Conservation (phyloP, 2,329 filamentous ascomycete genomes). For the Stemphylium lycopersici region DNA sequence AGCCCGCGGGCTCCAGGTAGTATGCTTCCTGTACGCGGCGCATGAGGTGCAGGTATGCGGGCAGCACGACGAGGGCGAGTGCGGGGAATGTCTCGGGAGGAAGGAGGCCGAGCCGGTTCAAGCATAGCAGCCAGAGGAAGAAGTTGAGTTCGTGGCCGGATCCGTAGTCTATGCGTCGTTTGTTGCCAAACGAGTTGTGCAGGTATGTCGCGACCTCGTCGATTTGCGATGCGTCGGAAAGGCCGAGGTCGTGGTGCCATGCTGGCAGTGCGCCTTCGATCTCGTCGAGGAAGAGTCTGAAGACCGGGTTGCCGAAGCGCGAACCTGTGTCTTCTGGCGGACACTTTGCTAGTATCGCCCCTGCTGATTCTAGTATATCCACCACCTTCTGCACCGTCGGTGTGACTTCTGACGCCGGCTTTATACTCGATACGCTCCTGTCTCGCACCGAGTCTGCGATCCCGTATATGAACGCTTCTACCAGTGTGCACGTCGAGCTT, state of each 20-base stretch:
- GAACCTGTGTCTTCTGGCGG: conserved; percentile 89
- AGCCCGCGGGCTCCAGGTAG: conserved; percentile 81
- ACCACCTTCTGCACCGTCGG: conserved; percentile 68
- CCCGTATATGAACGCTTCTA: conserved; percentile 84
- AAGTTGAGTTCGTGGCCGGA: conserved; percentile 98
- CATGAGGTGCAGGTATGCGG: conserved; percentile 84
- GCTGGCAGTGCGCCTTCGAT: conserved; percentile 53
- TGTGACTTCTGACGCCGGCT: conserved; percentile 63
- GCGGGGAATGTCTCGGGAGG: conserved; percentile 70
- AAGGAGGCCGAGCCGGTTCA: conserved; percentile 78
- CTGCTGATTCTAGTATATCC: conserved; percentile 71
- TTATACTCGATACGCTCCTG: conserved; percentile 66
- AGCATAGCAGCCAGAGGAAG: conserved; percentile 92
- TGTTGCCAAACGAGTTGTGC: conserved; percentile 82
- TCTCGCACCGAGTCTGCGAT: conserved; percentile 82
- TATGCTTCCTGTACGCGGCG: conserved; percentile 87
- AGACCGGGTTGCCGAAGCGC: conserved; percentile 92
- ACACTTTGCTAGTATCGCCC: conserved; percentile 68
- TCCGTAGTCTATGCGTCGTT: conserved; percentile 84
- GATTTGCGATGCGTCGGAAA: conserved; percentile 61
- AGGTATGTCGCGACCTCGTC: conserved; percentile 82
- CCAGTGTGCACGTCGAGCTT: conserved; percentile 75
- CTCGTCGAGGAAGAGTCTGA: conserved; percentile 79
- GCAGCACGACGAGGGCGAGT: conserved; percentile 78
- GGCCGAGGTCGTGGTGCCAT: conserved; percentile 70